These are phyloP conservation scores for Friedmanniomyces simplex DNA, from an alignment of 495 filamentous ascomycete species.

Conservation along the genomic window DNA sequence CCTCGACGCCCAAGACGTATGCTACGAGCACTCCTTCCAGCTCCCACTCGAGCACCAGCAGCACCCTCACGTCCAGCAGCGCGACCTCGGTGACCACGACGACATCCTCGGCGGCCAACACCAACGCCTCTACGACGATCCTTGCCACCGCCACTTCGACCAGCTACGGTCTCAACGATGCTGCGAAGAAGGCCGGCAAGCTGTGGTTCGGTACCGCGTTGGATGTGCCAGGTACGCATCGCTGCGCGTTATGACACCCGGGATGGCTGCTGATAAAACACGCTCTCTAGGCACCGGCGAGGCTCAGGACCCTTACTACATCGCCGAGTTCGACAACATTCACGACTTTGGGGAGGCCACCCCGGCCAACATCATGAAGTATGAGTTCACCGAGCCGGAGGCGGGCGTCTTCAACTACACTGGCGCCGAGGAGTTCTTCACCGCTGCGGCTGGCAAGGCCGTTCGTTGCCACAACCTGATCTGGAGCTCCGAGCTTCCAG, in stretches of 20 bases:
- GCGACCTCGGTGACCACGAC: background rate
- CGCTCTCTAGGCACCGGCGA: constrained; percentile 13
- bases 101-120: background rate
- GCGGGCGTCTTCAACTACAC: constrained; percentile 31
- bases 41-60: too few species aligned
- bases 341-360: constrained; percentile 44
- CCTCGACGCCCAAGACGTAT: background rate
- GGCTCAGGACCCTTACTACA: constrained; percentile 30
- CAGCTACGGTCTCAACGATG: constrained; percentile 8
- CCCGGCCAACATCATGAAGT: constrained; percentile 45
- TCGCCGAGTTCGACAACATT: constrained; percentile 34
- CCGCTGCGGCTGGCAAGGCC: constrained; percentile 19
- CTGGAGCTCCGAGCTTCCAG: constrained; percentile 30
- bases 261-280: too few species aligned
- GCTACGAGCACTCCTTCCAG: background rate
- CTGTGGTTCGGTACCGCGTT: constrained; percentile 18
- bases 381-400: constrained; percentile 35
- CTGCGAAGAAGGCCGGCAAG: constrained; percentile 13
- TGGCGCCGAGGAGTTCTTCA: constrained; percentile 24
- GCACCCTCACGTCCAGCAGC: too few species aligned
- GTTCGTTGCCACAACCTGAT: constrained; percentile 32
- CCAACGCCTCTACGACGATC: background rate
- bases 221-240: constrained; percentile 16
- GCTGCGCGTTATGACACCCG: too few species aligned
- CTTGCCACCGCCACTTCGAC: constrained; percentile 1